Percentiles rank a stretch among this genome's conserved stretches.
Conservation (phyloP, 495 filamentous ascomycete genomes). For the Oidiodendron maius region DNA sequence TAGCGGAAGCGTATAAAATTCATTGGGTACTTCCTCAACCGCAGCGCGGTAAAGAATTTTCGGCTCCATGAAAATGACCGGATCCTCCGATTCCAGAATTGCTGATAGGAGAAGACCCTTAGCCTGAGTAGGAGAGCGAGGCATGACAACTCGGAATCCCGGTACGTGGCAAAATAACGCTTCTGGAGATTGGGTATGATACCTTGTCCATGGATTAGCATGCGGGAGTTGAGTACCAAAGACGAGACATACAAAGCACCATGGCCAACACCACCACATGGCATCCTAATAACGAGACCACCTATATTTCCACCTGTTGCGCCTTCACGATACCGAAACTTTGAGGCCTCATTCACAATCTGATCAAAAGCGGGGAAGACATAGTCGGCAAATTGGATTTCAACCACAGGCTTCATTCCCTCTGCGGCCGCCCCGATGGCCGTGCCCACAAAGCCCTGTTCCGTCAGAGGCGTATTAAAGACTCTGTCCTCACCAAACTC, state of each 20-base stretch:
- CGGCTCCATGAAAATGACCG: conserved; percentile 74
- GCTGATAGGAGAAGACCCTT: conserved; percentile 64
- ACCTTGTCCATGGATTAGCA: too few species aligned
- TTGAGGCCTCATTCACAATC: conserved; percentile 72
- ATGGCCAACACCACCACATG: conserved; percentile 67
- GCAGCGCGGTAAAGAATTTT: conserved; percentile 73
- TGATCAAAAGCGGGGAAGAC: conserved; percentile 76
- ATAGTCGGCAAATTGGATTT: conserved; percentile 80
- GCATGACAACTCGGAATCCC: conserved; percentile 64
- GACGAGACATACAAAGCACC: conserved; percentile 50
- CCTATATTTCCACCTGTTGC: conserved; percentile 47
- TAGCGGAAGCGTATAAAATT: conserved; percentile 61
- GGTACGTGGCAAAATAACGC: conserved; percentile 67
- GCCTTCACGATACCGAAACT: conserved; percentile 65
- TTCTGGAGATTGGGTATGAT: conserved; percentile 73
- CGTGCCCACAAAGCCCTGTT: conserved; percentile 73
- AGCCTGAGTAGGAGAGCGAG: conserved; percentile 65
- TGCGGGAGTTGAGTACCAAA: too few species aligned
- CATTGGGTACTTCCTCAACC: conserved; percentile 66
- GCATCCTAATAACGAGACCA: conserved; percentile 69
- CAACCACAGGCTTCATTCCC: conserved; percentile 69
- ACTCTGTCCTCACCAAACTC: conserved; percentile 67
- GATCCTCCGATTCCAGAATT: conserved; percentile 58
- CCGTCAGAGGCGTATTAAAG: conserved; percentile 73
- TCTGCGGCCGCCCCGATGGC: conserved; percentile 65